phyloP scores from a whole-genome alignment of 345 rosid species.

The Rhizophora mangle region DNA sequence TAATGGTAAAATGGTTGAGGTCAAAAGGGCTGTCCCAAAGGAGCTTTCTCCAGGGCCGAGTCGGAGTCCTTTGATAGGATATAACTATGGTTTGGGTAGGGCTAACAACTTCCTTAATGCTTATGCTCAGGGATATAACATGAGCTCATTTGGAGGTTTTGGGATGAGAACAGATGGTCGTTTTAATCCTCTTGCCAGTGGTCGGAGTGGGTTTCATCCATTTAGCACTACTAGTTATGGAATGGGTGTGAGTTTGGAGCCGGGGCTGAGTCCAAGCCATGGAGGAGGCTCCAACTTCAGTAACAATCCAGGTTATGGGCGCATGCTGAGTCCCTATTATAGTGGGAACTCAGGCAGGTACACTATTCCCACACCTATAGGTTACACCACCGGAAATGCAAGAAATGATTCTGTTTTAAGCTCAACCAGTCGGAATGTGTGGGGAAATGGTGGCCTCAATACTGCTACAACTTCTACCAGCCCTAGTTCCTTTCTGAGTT shows the following conservation, averaged over 20 bases:
- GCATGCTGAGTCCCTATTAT: slow-evolving; percentile 51
- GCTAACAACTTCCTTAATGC: slow-evolving; percentile 61
- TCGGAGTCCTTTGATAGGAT: slow-evolving; percentile 69
- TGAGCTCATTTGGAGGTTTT: slow-evolving; percentile 48
- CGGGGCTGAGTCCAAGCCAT: slow-evolving; percentile 53
- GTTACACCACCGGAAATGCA: slow-evolving; percentile 47
- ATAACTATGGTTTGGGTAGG: slow-evolving; percentile 53
- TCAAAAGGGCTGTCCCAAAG: slow-evolving; percentile 95
- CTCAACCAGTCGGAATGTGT: slow-evolving; percentile 55
- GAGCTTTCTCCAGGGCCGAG: slow-evolving; percentile 65
- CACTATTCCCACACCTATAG: slow-evolving; percentile 74
- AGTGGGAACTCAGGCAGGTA: slow-evolving; percentile 62
- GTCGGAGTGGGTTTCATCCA: slow-evolving; percentile 54
- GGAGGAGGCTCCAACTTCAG: slow-evolving; percentile 57
- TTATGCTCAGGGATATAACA: slow-evolving; percentile 64
- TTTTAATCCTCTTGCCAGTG: slow-evolving; percentile 64
- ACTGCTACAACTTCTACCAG: slow-evolving; percentile 38
- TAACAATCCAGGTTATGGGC: slow-evolving; percentile 59
- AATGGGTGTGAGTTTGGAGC: slow-evolving; percentile 62
- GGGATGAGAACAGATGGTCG: slow-evolving; percentile 68
- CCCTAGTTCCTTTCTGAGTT: slow-evolving; percentile 43
- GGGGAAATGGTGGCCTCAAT: slow-evolving; percentile 71
- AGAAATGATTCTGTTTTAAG: slow-evolving; percentile 59
- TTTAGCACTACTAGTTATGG: slow-evolving; percentile 57
- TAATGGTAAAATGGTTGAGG: slow-evolving; percentile 97